Conservation (phyloP, 495 filamentous ascomycete genomes). For the Podospora fimiseda region DNA sequence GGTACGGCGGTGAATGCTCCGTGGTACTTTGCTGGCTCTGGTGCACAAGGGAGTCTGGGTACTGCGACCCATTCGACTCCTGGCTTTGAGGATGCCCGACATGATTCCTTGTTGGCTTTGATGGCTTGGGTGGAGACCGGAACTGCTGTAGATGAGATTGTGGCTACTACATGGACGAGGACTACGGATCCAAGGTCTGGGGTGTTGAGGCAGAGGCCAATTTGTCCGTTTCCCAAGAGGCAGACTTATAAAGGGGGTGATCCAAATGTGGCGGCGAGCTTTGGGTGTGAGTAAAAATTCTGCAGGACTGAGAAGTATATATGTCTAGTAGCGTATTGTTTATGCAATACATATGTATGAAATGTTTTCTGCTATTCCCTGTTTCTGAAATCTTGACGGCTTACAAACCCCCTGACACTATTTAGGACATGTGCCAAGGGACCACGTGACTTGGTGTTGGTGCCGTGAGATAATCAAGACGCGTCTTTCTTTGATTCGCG, state of each 20-base stretch:
- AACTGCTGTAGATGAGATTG: constrained; percentile 31
- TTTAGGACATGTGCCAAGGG: not conserved
- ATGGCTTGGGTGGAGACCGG: constrained; percentile 49
- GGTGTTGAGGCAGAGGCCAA: constrained; percentile 35
- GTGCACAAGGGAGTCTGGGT: constrained; percentile 31
- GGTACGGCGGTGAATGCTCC: constrained; percentile 34
- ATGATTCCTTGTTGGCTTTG: constrained; percentile 45
- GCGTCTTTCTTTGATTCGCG: not conserved
- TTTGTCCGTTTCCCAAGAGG: constrained; percentile 40
- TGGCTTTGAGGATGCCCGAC: constrained; percentile 34
- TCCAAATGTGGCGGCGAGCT: constrained; percentile 10
- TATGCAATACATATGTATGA: too few species aligned
- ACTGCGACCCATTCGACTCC: constrained; percentile 24
- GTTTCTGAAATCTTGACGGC: too few species aligned
- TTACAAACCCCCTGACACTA: too few species aligned
- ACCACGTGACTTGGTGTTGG: constrained; percentile 19
- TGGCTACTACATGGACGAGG: constrained; percentile 41
- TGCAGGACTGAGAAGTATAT: too few species aligned
- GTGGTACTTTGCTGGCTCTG: constrained; percentile 37
- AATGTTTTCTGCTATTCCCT: too few species aligned
- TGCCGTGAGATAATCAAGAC: constrained; percentile 10
- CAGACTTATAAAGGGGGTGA: constrained; percentile 21
- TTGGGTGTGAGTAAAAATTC: not conserved
- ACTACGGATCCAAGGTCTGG: constrained; percentile 24
- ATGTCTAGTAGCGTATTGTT: too few species aligned